A percentile compares a stretch with the other conserved stretches of the same genome.
These are phyloP conservation scores for Primulina tabacum DNA, from an alignment of 257 asterid species.

Conservation along the genomic window DNA sequence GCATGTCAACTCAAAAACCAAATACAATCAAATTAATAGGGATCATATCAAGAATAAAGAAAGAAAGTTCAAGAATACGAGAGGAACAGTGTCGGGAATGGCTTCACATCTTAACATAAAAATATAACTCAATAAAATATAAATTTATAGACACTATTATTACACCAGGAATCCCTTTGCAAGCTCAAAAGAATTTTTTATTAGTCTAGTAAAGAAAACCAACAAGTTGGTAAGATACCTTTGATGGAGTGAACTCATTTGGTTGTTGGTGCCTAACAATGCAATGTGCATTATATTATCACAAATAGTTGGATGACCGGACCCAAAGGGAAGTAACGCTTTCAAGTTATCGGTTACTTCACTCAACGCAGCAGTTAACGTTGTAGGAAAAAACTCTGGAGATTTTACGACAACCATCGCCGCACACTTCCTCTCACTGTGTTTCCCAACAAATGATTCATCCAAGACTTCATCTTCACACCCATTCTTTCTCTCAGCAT, in stretches of 20 bases:
- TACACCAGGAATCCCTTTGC: slow-evolving; percentile 1
- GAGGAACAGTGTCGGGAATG: neutral
- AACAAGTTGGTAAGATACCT: slow-evolving; percentile 45
- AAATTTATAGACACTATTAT: neutral
- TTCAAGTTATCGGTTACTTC: slow-evolving; percentile 67
- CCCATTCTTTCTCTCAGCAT: slow-evolving; percentile 43
- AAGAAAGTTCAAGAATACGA: neutral
- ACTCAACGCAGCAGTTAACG: slow-evolving; percentile 70
- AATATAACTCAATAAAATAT: neutral
- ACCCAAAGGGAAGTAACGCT: slow-evolving; percentile 31
- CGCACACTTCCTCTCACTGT: slow-evolving; percentile 73
- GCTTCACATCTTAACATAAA: neutral
- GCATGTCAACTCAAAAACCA: neutral
- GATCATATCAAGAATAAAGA: neutral
- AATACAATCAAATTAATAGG: neutral
- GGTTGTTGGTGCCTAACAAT: slow-evolving; percentile 89
- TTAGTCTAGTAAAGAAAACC: neutral
- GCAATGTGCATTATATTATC: slow-evolving; percentile 96
- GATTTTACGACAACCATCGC: slow-evolving; percentile 92
- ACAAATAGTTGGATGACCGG: slow-evolving; percentile 36
- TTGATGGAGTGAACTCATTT: slow-evolving; percentile 91
- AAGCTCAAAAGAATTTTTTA: slow-evolving; percentile 1
- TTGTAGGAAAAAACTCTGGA: slow-evolving; percentile 79
- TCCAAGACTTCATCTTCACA: slow-evolving; percentile 35
- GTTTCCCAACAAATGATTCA: slow-evolving; percentile 43